A percentile compares a stretch with the other conserved stretches of the same genome.
phyloP scores from a whole-genome alignment of 371 early-diverging fungal species.

The Lichtheimia ramosa region DNA sequence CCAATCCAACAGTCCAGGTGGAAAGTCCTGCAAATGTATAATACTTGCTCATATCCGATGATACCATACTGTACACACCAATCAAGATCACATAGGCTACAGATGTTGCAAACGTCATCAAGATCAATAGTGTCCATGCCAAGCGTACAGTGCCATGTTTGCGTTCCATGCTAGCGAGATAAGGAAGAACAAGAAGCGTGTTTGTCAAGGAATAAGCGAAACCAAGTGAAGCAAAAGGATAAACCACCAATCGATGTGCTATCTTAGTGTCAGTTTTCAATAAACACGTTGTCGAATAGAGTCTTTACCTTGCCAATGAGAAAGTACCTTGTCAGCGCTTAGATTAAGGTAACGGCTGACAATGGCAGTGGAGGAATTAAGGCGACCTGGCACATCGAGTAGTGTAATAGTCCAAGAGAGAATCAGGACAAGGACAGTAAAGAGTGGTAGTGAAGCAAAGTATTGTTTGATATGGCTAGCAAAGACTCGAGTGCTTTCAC shows the following conservation, averaged over 20 bases:
- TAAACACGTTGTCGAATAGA: too few relatives aligned
- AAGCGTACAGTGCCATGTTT: conserved; percentile 18
- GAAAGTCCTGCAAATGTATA: conserved; percentile 20
- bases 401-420: conserved; percentile 4
- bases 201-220: conserved; percentile 17
- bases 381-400: conserved; percentile 7
- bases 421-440: conserved; percentile 7
- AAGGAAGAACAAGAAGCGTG: conserved; percentile 17
- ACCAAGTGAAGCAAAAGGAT: conserved; percentile 17
- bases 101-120: conserved; percentile 12
- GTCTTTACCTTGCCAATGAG: conserved; percentile 7
- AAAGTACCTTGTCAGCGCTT: not conserved
- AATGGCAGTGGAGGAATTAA: not conserved
- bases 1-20: conserved; percentile 21
- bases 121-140: conserved; percentile 9
- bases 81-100: conserved; percentile 2
- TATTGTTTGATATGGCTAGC: conserved; percentile 19
- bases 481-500: conserved; percentile 23
- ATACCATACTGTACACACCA: not conserved
- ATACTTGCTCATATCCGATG: not conserved
- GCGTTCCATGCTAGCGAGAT: conserved; percentile 16
- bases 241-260: conserved; percentile 20
- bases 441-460: conserved; percentile 12
- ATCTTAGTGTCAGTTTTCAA: not conserved
- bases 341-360: conserved; percentile 11